These are phyloP conservation scores for Myxozyma mucilagina DNA, from an alignment of 805 yeast genomes.

Conservation along the genomic window DNA sequence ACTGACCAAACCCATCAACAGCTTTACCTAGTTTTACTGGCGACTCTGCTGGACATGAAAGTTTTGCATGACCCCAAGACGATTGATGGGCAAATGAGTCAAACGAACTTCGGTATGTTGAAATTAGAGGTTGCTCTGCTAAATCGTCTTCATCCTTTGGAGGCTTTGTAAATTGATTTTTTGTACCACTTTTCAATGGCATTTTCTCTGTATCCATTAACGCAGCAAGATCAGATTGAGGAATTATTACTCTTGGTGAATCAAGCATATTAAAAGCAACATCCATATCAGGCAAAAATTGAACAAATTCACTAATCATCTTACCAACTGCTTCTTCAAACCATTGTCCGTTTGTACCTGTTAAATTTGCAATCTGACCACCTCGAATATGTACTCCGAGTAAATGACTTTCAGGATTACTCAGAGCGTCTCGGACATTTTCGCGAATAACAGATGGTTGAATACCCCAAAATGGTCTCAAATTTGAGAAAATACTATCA, in stretches of 20 bases:
- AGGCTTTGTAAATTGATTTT: slow-evolving; percentile 19
- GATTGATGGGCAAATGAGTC: slow-evolving; percentile 25
- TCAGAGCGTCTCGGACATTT: slow-evolving; percentile 23
- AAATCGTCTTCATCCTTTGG: slow-evolving; percentile 11
- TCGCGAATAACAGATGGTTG: slow-evolving; percentile 28
- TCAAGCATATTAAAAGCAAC: slow-evolving; percentile 33
- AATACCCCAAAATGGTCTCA: slow-evolving; percentile 35
- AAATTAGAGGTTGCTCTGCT: slow-evolving; percentile 4
- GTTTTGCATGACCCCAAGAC: slow-evolving; percentile 26
- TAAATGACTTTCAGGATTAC: slow-evolving; percentile 21
- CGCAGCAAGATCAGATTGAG: slow-evolving; percentile 25
- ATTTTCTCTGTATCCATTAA: slow-evolving; percentile 1
- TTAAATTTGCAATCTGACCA: slow-evolving; percentile 25
- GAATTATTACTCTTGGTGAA: slow-evolving; percentile 33
- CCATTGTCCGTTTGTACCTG: slow-evolving; percentile 29
- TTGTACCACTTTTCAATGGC: slow-evolving; percentile 21
- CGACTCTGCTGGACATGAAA: slow-evolving; percentile 20
- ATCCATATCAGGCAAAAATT: slow-evolving; percentile 35
- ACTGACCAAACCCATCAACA: slow-evolving; percentile 15
- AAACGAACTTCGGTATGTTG: slow-evolving; percentile 5
- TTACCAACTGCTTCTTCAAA: slow-evolving; percentile 15
- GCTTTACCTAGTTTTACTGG: slow-evolving; percentile 15
- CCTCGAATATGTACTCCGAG: slow-evolving; percentile 27
- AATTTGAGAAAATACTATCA: slow-evolving; percentile 26
- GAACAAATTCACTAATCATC: slow-evolving; percentile 31